Evolutionary conservation across 768 basidiomycete species (phyloP).

Genomic region (Boletales sp.): DNA sequence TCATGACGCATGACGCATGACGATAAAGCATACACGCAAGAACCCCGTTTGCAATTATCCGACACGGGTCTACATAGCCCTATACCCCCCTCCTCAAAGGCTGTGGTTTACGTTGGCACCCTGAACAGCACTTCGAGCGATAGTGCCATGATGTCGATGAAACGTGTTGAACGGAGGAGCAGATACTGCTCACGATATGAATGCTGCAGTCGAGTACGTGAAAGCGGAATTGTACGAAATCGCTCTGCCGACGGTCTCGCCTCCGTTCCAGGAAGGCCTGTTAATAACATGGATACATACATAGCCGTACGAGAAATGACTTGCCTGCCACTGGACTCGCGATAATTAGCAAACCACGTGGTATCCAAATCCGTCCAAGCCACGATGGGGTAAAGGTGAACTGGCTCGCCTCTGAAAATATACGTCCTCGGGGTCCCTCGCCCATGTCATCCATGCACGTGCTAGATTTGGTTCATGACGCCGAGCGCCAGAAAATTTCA

Average conservation of each 20-base stretch:
- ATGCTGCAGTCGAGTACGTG: slow-evolving; percentile 22
- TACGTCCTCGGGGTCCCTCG: slow-evolving; percentile 24
- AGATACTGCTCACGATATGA: slow-evolving; percentile 19
- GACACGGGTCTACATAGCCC: slow-evolving; percentile 16
- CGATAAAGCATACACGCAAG: slow-evolving; percentile 9
- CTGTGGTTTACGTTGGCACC: slow-evolving; percentile 30
- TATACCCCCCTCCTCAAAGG: slow-evolving; percentile 16
- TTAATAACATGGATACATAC: neutral
- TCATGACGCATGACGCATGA: slow-evolving; percentile 14
- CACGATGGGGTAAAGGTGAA: slow-evolving; percentile 8
- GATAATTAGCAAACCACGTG: slow-evolving; percentile 17
- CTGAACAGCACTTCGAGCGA: slow-evolving; percentile 18
- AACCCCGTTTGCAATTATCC: slow-evolving; percentile 13
- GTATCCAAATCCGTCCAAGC: neutral
- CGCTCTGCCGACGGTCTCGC: slow-evolving; percentile 13
- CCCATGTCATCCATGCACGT: slow-evolving; percentile 9
- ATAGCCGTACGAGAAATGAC: slow-evolving; percentile 10
- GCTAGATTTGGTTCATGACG: slow-evolving; percentile 6
- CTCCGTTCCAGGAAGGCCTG: slow-evolving; percentile 17
- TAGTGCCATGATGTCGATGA: slow-evolving; percentile 16
- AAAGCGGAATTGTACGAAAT: slow-evolving; percentile 21
- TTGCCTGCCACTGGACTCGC: neutral
- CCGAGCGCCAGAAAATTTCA: too few relatives aligned
- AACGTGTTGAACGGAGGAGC: slow-evolving; percentile 19
- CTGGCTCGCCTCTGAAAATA: slow-evolving; percentile 17